Evolutionary conservation across 192 early-diverging fungal genomes (phyloP), one percentile per base, ranked within the genome.

Genomic region (Lobosporangium transversale): DNA sequence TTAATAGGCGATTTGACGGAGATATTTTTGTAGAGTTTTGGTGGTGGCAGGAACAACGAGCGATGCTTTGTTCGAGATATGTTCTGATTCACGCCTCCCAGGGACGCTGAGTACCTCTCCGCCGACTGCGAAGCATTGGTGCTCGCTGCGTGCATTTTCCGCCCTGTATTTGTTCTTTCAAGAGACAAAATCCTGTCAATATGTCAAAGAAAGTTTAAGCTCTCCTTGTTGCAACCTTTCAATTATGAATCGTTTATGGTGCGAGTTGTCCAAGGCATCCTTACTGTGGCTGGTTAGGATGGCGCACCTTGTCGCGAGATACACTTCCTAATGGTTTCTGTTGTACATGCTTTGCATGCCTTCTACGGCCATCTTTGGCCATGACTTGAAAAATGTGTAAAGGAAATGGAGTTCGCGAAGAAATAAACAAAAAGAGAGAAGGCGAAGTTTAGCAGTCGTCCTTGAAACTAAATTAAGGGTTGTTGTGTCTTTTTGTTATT

Each of bases 11-110:
- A 21, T 33, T 21, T 51, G 21, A 62, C 27, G 20, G 12, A 30
- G 52, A 48, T 40, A 24, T 17, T 23, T 12, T 2, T 44, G 24
- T 47, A 55, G 40, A 33, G 3, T 23, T 53, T 65, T 43, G 62
- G 42, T 11, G 62, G 62, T 5, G 24, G 50, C 27, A 65, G 24
- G 29, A 45, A 65, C 10, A 53, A 10, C 4, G 62, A 65, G 29
- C 33, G 51, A 20, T 29, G 9, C 1, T 21, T 4, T 6, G 40
- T 18, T 12, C 49, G 61, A 40, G 48, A 0, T 0, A 26, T n/a
- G 6, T 17, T 7, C 14, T 40, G 37, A 14, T 40, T 40, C 7
- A 14, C 14, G 37, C 37, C 8, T 14, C 14, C 37, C 7, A 14
- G 14, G 37, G 14, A 40, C 8, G 14, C 37, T 7, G 37, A 10